Percentiles rank a stretch among this genome's conserved stretches.
Conservation (phyloP, 192 early-diverging fungal genomes). For the Funneliformis geosporum region DNA sequence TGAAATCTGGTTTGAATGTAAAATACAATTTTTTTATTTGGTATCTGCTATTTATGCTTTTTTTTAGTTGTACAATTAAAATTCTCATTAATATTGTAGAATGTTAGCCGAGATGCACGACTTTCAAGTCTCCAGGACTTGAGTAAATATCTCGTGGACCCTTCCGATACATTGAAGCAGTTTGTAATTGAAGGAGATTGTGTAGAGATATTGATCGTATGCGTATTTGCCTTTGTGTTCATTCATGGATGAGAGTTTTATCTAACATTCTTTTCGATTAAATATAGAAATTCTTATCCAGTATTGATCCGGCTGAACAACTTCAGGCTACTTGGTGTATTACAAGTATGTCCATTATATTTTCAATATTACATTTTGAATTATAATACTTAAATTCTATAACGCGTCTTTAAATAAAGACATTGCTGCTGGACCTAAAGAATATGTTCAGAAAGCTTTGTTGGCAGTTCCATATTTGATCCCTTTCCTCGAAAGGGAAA, state of each 20-base stretch:
- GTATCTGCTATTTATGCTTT: background rate
- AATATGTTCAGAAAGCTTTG: conserved; percentile 49
- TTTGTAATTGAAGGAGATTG: conserved; percentile 27
- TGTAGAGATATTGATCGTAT: conserved; percentile 7
- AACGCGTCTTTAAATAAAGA: background rate
- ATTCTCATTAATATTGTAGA: conserved; percentile 13
- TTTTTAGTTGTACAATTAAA: background rate
- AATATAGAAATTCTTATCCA: conserved; percentile 42
- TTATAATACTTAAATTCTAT: background rate
- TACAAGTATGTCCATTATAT: conserved; percentile 53
- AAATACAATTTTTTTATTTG: background rate
- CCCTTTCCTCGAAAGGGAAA: conserved; percentile 47
- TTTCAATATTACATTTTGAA: background rate
- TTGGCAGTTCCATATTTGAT: conserved; percentile 53
- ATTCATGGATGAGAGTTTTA: background rate
- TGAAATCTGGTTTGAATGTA: conserved; percentile 22
- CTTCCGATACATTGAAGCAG: conserved; percentile 24
- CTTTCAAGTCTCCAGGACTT: conserved; percentile 28
- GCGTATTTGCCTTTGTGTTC: background rate
- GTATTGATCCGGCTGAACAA: conserved; percentile 54
- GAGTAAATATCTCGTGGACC: conserved; percentile 29
- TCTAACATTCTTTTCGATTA: background rate
- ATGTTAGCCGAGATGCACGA: conserved; percentile 8
- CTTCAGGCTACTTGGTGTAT: conserved; percentile 59
- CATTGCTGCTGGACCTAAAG: conserved; percentile 48